Conservation (phyloP, 2,329 filamentous ascomycete genomes). For the Aspergillus brunneoviolaceus region DNA sequence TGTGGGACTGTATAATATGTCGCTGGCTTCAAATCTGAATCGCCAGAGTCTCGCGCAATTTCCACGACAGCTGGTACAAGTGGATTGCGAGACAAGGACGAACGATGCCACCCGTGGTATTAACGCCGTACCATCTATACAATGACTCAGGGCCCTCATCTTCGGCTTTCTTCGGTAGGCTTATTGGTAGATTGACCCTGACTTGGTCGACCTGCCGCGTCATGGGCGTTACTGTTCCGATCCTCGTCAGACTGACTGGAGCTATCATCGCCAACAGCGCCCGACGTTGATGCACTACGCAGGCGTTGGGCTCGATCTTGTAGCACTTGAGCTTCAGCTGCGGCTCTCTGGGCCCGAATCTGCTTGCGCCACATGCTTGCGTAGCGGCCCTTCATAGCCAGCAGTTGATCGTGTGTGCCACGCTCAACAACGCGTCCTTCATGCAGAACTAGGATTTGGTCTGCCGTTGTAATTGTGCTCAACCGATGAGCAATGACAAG, state of each 20-base stretch:
- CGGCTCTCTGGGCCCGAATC: constrained; percentile 71
- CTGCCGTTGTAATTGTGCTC: constrained; percentile 80
- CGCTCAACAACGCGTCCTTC: constrained; percentile 74
- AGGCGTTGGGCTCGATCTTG: constrained; percentile 45
- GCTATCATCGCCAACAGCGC: constrained; percentile 44
- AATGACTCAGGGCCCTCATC: constrained; percentile 1
- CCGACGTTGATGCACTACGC: constrained; percentile 41
- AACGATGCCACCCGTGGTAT: not conserved
- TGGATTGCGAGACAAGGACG: not conserved
- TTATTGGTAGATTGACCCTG: constrained; percentile 46
- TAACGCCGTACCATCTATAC: constrained; percentile 32
- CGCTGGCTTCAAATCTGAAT: not conserved
- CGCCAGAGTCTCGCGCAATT: constrained; percentile 14
- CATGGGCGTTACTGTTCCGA: constrained; percentile 26
- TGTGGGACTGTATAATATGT: constrained; percentile 12
- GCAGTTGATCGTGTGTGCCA: constrained; percentile 75
- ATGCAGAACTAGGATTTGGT: constrained; percentile 78
- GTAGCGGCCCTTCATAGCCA: constrained; percentile 70
- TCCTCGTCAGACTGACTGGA: constrained; percentile 52
- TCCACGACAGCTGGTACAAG: constrained; percentile 11
- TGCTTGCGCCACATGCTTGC: constrained; percentile 88
- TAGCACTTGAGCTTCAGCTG: constrained; percentile 56
- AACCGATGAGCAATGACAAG: constrained; percentile 92
- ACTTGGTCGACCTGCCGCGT: constrained; percentile 16
- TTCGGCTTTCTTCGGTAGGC: constrained; percentile 46